Conservation (phyloP, 768 basidiomycete genomes). For the Rhodosporidiobolus sp. region DNA sequence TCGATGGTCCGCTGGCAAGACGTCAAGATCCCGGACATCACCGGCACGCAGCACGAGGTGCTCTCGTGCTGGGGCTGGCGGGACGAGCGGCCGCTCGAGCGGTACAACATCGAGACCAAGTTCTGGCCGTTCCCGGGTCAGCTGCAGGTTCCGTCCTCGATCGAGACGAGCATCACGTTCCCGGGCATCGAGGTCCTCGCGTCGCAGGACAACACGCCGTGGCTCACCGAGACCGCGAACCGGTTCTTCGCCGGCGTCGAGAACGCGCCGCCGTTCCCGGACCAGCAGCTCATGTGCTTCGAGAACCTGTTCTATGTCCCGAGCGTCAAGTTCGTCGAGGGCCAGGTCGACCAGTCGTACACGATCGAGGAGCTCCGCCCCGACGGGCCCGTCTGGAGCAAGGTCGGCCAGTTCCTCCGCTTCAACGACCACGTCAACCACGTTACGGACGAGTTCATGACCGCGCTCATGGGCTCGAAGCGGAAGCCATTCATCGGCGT, state of each 20-base stretch:
- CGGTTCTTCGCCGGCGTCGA: slow-evolving; percentile 5
- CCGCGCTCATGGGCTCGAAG: slow-evolving; percentile 25
- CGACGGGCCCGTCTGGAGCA: slow-evolving; percentile 34
- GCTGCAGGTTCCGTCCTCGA: slow-evolving; percentile 26
- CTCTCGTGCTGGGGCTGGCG: slow-evolving; percentile 39
- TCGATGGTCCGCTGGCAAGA: slow-evolving; percentile 33
- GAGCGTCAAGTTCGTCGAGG: slow-evolving; percentile 28
- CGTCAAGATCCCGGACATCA: slow-evolving; percentile 38
- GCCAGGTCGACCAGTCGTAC: slow-evolving; percentile 25
- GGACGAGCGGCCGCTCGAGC: slow-evolving; percentile 26
- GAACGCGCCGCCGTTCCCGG: slow-evolving; percentile 29
- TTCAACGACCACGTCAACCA: slow-evolving; percentile 36
- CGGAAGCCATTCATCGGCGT: slow-evolving; percentile 31
- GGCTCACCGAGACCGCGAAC: slow-evolving; percentile 21
- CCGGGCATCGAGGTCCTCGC: slow-evolving; percentile 36
- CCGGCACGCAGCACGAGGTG: slow-evolving; percentile 25
- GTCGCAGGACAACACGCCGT: slow-evolving; percentile 16
- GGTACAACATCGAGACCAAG: slow-evolving; percentile 37
- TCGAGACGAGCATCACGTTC: slow-evolving; percentile 39
- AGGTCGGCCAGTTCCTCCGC: slow-evolving; percentile 19
- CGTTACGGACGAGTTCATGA: slow-evolving; percentile 34
- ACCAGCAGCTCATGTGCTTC: slow-evolving; percentile 35
- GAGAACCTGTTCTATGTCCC: slow-evolving; percentile 40
- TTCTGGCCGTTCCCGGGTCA: slow-evolving; percentile 38
- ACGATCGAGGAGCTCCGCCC: slow-evolving; percentile 32